Evolutionary conservation across 2,329 filamentous ascomycete genomes (phyloP).

Genomic region (Penicillium expansum): DNA sequence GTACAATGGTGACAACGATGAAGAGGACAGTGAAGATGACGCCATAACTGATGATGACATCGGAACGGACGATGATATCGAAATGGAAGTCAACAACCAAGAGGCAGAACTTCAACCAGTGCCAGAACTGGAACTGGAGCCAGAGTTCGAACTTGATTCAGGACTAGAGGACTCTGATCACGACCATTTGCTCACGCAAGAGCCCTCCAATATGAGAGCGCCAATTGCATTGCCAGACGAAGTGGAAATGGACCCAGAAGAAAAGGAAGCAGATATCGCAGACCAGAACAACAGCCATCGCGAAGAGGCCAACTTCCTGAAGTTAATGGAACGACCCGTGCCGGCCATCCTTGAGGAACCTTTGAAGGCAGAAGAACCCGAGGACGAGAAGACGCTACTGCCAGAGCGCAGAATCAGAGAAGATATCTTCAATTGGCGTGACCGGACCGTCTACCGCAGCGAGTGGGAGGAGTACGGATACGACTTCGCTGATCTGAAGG

Average conservation of each 20-base stretch:
- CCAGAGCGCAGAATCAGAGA: conserved; percentile 34
- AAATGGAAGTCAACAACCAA: neutral
- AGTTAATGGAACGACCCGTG: conserved; percentile 35
- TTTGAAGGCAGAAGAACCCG: conserved; percentile 23
- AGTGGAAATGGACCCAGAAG: conserved; percentile 35
- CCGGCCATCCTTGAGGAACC: conserved; percentile 19
- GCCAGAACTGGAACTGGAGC: neutral
- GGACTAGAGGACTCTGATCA: neutral
- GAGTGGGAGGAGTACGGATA: conserved; percentile 51
- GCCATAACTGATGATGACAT: conserved; percentile 11
- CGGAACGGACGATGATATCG: conserved; percentile 4
- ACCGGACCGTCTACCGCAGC: conserved; percentile 44
- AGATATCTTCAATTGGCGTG: conserved; percentile 50
- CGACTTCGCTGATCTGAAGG: conserved; percentile 27
- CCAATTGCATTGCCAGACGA: conserved; percentile 9
- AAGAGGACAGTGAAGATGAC: conserved; percentile 34
- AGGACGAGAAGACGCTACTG: conserved; percentile 19
- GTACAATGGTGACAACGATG: conserved; percentile 28
- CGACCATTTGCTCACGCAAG: neutral
- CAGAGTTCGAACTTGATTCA: neutral
- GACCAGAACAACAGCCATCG: conserved; percentile 46
- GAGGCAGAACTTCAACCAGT: neutral
- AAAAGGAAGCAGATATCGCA: conserved; percentile 47
- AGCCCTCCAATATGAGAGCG: neutral
- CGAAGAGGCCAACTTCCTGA: conserved; percentile 50